Percentiles rank a stretch among this genome's conserved stretches.
Evolutionary conservation across 306 rosid genomes (phyloP).

Genomic region (Lathyrus oleraceus): DNA sequence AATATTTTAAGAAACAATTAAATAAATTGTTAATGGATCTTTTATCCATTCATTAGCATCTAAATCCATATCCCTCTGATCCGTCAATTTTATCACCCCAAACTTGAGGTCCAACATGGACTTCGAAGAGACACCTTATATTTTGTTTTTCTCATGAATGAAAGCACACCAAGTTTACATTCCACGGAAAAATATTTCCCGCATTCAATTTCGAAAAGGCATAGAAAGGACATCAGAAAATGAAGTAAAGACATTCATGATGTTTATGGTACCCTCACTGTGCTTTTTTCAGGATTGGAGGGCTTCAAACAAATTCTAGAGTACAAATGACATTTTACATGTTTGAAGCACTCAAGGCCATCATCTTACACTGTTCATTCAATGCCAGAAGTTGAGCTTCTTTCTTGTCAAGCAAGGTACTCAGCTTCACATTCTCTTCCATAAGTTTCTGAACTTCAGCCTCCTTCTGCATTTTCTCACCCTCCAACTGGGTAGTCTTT

Average conservation of each 20-base stretch:
- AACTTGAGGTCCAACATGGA: not conserved
- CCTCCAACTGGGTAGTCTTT: constrained; percentile 90
- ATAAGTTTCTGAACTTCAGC: constrained; percentile 93
- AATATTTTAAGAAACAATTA: no score
- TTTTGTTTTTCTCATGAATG: constrained; percentile 25
- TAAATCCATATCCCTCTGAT: no score
- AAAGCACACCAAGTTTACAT: constrained; percentile 46
- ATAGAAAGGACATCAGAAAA: constrained; percentile 41
- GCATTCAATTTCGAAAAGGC: constrained; percentile 31
- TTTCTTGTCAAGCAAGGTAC: constrained; percentile 95
- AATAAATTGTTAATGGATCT: no score
- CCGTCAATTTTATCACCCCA: no score
- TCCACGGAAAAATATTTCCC: constrained; percentile 34
- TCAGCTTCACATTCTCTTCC: constrained; percentile 92
- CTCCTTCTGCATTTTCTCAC: constrained; percentile 96
- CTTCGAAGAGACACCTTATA: constrained; percentile 4
- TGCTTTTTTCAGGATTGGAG: constrained; percentile 37
- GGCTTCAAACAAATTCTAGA: constrained; percentile 32
- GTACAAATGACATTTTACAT: constrained; percentile 48
- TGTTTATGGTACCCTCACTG: constrained; percentile 36
- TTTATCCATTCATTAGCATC: no score
- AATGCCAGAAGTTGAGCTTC: constrained; percentile 96
- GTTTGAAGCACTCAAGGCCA: constrained; percentile 91
- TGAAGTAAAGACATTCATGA: constrained; percentile 25
- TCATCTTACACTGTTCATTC: constrained; percentile 98